A percentile compares a stretch with the other conserved stretches of the same genome.
phyloP scores from a whole-genome alignment of 2,329 filamentous ascomycete species.

The Cordyceps pruinosa region DNA sequence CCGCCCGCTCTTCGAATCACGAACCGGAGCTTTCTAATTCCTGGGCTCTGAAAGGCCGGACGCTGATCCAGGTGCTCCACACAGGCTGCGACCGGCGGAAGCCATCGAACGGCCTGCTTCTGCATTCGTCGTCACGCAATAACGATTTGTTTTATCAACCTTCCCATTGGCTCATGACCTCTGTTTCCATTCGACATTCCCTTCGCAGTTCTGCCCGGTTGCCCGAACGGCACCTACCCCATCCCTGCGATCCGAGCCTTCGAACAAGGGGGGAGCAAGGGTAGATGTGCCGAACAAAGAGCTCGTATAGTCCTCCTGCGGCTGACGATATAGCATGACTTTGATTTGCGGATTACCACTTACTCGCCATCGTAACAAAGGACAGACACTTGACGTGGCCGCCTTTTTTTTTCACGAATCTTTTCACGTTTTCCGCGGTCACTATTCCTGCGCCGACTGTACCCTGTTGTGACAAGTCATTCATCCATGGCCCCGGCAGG shows the following conservation, averaged over 20 bases:
- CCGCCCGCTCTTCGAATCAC: not conserved
- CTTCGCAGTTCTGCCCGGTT: not conserved
- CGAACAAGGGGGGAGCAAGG: not conserved
- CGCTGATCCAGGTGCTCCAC: not conserved
- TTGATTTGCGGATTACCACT: not conserved
- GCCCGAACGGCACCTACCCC: not conserved
- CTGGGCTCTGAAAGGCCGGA: conserved; percentile 20
- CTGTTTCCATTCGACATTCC: not conserved
- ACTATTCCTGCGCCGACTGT: not conserved
- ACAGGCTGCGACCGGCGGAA: not conserved
- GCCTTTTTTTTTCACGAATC: not conserved
- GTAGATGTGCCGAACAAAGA: not conserved
- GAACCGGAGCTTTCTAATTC: conserved; percentile 21
- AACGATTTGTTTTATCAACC: not conserved
- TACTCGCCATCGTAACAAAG: not conserved
- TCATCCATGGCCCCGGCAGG: not conserved
- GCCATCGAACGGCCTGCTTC: not conserved
- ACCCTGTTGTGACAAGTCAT: not conserved
- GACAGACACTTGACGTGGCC: not conserved
- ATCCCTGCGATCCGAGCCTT: conserved; percentile 1
- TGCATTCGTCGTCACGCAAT: conserved; percentile 9
- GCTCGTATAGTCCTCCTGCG: not conserved
- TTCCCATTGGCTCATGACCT: not conserved
- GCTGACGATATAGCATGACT: not conserved
- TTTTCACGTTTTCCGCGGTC: conserved; percentile 1